Percentiles rank a stretch among this genome's conserved stretches.
Evolutionary conservation across 208 protist genomes (phyloP).

Genomic region (Wallacemonas sp.): DNA sequence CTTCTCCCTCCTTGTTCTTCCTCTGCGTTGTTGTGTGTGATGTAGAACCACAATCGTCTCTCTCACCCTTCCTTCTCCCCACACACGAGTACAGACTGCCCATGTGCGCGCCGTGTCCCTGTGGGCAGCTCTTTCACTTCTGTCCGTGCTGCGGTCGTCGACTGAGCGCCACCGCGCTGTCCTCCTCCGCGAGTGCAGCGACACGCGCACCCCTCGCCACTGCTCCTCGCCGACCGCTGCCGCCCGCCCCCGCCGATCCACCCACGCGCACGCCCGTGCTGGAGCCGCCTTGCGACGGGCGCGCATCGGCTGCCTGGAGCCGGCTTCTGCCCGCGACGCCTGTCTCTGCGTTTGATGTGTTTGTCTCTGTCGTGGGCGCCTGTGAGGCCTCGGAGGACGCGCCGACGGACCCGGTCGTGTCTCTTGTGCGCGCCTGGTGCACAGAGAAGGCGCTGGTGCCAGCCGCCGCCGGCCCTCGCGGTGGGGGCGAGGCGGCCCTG

Average conservation of each 20-base stretch:
- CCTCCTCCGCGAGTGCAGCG: neutral
- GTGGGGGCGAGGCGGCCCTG: neutral
- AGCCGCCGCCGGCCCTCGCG: neutral
- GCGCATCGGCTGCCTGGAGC: neutral
- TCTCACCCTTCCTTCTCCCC: no score
- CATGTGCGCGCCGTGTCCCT: constrained; percentile 8
- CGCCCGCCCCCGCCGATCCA: no score
- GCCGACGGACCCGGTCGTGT: constrained; percentile 12
- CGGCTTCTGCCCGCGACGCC: neutral
- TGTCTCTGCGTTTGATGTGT: constrained; percentile 14
- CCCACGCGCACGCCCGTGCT: neutral
- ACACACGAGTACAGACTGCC: neutral
- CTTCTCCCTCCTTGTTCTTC: no score
- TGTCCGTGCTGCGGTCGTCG: constrained; percentile 40
- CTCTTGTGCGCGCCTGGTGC: neutral
- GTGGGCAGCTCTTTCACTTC: constrained; percentile 20
- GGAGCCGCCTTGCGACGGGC: neutral
- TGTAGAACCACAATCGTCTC: no score
- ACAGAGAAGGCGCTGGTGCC: neutral
- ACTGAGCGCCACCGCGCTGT: neutral
- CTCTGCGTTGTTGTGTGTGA: no score
- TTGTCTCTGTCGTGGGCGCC: constrained; percentile 17
- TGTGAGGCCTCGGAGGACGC: constrained; percentile 18
- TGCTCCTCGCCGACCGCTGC: no score
- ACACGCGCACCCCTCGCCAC: no score